Conservation (phyloP, 1,139 yeast genomes). For the Torulaspora pretoriensis region DNA sequence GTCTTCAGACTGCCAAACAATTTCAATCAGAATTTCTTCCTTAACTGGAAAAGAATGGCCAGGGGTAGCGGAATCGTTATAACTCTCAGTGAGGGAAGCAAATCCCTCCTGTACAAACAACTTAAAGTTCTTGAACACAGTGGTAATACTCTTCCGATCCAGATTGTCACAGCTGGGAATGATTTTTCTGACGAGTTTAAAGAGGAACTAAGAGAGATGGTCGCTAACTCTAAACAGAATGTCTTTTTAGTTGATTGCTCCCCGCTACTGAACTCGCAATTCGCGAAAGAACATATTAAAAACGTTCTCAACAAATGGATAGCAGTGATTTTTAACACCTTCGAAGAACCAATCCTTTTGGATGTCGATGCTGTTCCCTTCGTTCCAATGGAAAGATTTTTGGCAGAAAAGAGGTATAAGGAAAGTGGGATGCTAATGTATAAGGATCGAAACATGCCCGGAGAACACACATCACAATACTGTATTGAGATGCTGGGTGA, state of each 20-base stretch:
- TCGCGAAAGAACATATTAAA: slow-evolving; percentile 37
- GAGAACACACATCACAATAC: slow-evolving; percentile 37
- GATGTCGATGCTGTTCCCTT: slow-evolving; percentile 52
- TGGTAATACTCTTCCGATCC: slow-evolving; percentile 49
- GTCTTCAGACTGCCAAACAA: slow-evolving; percentile 9
- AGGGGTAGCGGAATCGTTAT: slow-evolving; percentile 49
- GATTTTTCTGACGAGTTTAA: slow-evolving; percentile 23
- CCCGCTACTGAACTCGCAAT: slow-evolving; percentile 35
- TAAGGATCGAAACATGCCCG: slow-evolving; percentile 45
- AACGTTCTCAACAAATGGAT: slow-evolving; percentile 47
- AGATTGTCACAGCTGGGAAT: slow-evolving; percentile 46
- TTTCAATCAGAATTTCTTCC: slow-evolving; percentile 27
- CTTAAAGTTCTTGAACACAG: slow-evolving; percentile 46
- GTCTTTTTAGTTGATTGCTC: slow-evolving; percentile 45
- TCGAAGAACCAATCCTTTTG: slow-evolving; percentile 46
- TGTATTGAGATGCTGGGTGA: slow-evolving; percentile 38
- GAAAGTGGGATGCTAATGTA: slow-evolving; percentile 45
- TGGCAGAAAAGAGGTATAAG: slow-evolving; percentile 39
- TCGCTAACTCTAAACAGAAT: slow-evolving; percentile 37
- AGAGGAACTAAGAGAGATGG: slow-evolving; percentile 10
- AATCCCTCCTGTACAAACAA: slow-evolving; percentile 44
- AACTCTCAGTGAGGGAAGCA: slow-evolving; percentile 45
- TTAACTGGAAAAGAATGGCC: slow-evolving; percentile 36
- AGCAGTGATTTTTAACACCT: slow-evolving; percentile 48
- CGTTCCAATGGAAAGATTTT: slow-evolving; percentile 40